Percentiles rank a stretch among this genome's conserved stretches.
Conservation (phyloP, 1,284 basidiomycete genomes). For the Microbotryum saponariae region DNA sequence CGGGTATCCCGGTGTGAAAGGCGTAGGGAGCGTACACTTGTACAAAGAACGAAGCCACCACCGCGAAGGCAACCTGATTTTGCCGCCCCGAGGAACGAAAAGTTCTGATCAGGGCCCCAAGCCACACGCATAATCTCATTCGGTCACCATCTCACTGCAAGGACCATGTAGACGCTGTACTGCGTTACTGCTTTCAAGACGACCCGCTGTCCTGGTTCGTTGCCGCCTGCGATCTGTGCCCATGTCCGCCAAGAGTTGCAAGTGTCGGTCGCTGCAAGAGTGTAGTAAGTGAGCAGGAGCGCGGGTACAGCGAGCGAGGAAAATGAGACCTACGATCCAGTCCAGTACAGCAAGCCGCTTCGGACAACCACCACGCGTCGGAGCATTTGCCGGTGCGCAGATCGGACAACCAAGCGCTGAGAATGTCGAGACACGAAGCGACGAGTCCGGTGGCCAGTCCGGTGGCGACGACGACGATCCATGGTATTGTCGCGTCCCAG, state of each 20-base stretch:
- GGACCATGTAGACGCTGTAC: conserved; percentile 64
- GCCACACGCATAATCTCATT: background rate
- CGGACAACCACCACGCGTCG: conserved; percentile 65
- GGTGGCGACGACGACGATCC: conserved; percentile 59
- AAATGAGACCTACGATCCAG: conserved; percentile 55
- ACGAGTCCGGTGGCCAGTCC: conserved; percentile 47
- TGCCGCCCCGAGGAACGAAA: background rate
- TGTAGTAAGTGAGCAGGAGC: background rate
- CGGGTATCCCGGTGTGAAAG: conserved; percentile 89
- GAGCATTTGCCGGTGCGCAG: conserved; percentile 60
- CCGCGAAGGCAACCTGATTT: conserved; percentile 61
- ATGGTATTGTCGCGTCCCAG: conserved; percentile 55
- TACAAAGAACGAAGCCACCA: conserved; percentile 59
- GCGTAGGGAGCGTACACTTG: conserved; percentile 45
- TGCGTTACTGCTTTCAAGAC: conserved; percentile 38
- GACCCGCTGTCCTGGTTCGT: conserved; percentile 9
- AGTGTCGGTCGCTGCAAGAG: conserved; percentile 54
- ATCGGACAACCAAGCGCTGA: conserved; percentile 67
- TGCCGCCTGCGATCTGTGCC: conserved; percentile 25
- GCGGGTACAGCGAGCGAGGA: background rate
- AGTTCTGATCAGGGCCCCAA: background rate
- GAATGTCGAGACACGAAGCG: conserved; percentile 64
- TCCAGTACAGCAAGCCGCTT: conserved; percentile 64
- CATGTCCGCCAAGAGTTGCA: conserved; percentile 62
- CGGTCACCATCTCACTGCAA: conserved; percentile 56